A percentile compares a stretch with the other conserved stretches of the same genome.
phyloP scores from a whole-genome alignment of 371 early-diverging fungal genomes.

The Zychaea mexicana region DNA sequence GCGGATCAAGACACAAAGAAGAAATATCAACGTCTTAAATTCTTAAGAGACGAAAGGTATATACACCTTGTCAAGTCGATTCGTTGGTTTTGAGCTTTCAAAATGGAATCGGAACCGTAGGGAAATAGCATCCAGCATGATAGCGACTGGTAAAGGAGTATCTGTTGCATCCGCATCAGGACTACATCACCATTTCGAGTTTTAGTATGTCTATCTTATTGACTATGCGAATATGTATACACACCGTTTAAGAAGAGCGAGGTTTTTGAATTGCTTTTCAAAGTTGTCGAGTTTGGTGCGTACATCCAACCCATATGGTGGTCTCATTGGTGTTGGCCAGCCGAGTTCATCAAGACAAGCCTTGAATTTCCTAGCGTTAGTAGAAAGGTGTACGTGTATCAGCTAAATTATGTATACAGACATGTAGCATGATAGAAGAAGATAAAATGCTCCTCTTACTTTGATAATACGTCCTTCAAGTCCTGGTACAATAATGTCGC shows the following conservation, averaged over 20 bases:
- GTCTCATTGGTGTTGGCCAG: conserved; percentile 56
- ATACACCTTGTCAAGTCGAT: conserved; percentile 76
- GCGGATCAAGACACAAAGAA: not conserved
- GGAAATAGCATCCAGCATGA: conserved; percentile 66
- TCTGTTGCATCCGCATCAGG: conserved; percentile 10
- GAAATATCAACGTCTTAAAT: too few species aligned
- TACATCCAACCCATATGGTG: conserved; percentile 41
- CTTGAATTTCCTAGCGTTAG: conserved; percentile 46
- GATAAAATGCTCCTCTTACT: conserved; percentile 19
- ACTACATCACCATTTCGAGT: not conserved
- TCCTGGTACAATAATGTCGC: conserved; percentile 38
- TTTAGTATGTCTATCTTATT: not conserved
- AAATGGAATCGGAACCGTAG: conserved; percentile 82
- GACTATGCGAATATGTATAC: not conserved
- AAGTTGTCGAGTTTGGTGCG: conserved; percentile 37
- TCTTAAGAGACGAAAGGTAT: too few species aligned
- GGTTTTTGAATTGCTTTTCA: conserved; percentile 41
- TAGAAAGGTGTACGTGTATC: not conserved
- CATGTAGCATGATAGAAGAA: not conserved
- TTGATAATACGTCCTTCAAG: conserved; percentile 37
- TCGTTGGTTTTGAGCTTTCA: conserved; percentile 75
- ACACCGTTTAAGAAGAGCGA: conserved; percentile 50
- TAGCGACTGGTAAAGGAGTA: conserved; percentile 46
- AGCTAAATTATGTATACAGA: not conserved
- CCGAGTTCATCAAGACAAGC: conserved; percentile 41